Base-by-base conservation (phyloP, 164 flowering plant species). In the Taxillus chinensis region DNA sequence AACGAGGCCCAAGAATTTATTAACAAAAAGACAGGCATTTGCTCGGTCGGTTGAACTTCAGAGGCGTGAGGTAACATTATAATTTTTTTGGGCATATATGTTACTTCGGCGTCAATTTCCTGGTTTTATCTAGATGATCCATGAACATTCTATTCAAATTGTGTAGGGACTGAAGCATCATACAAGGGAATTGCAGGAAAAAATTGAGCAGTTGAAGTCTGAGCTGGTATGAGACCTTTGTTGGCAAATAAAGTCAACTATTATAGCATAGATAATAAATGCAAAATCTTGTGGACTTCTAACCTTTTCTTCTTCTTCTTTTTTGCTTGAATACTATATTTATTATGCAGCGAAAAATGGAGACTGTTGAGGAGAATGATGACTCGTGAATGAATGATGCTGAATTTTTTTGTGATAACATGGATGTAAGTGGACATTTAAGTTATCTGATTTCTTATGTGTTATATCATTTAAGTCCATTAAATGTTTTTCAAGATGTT, bases 41-140 rank as follows among this genome's bases (percentile, higher is more conserved):
- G 89, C 92, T 64, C 89, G 82, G 45, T 82, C 97, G 5, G 74
- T 84, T 60, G 97, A 86, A 72, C 86, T 87, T 68, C 95, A 90
- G 72, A 77, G 97, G 56, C 91, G 88, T 49, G 92, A 88, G 89
- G 97, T 86, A 73, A 70, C 17, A 14, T 15, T 17, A 46, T 5
- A 5, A 41, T 49, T 43, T 43, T 43, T 5, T 43, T 2, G 15
- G 16, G 0, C 16, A 38, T 9, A 9, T n/a, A 3, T 43, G 15
- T 43, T 37, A 42, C 7, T 8, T 8, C 43, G 8, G 8, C 64
- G 64, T 40, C 62, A 17, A 12, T 10, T 38, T 14, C 27, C 57
- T 46, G 56, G 45, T n/a, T 53, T 8, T 5, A 60, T 37, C 11
- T 51, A n/a, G 52, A 16, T 16, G 40, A 41, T 37, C 48, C 42